These are phyloP conservation scores for Ceriops zippeliana DNA, from an alignment of 345 rosid species.

Conservation along the genomic window DNA sequence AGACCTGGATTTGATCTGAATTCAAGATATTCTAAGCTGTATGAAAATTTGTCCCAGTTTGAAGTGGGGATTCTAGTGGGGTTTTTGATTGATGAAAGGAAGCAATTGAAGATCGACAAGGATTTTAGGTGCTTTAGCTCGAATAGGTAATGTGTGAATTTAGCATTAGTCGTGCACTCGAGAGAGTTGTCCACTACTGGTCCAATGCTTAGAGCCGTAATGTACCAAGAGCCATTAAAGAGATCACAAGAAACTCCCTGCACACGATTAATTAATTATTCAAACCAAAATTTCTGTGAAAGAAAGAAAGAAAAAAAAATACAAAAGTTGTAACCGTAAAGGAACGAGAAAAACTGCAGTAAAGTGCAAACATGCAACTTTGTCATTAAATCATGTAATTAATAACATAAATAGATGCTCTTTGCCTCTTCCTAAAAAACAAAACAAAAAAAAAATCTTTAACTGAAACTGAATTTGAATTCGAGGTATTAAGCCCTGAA, in stretches of 20 bases:
- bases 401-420: too few species aligned
- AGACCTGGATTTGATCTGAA: conserved; percentile 38
- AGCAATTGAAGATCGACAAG: conserved; percentile 37
- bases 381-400: too few species aligned
- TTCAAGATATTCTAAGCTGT: conserved; percentile 26
- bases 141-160: conserved; percentile 26
- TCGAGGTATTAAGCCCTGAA: too few species aligned
- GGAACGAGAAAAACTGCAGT: too few species aligned
- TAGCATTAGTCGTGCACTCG: conserved; percentile 19
- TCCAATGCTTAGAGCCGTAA: conserved; percentile 29
- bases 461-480: too few species aligned
- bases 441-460: too few species aligned
- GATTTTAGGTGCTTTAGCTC: conserved; percentile 29
- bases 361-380: too few species aligned
- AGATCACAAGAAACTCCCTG: conserved; percentile 43
- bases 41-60: conserved; percentile 29
- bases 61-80: conserved; percentile 22
- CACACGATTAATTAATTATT: conserved; percentile 2
- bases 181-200: conserved; percentile 37
- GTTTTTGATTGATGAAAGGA: conserved; percentile 17
- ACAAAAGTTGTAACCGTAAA: neutral
- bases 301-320: neutral
- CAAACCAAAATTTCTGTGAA: neutral
- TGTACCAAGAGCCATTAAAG: conserved; percentile 33
- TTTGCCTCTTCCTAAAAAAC: too few species aligned